phyloP scores from a whole-genome alignment of 2,329 filamentous ascomycete species.

The Ophiocordyceps camponoti-saundersi region DNA sequence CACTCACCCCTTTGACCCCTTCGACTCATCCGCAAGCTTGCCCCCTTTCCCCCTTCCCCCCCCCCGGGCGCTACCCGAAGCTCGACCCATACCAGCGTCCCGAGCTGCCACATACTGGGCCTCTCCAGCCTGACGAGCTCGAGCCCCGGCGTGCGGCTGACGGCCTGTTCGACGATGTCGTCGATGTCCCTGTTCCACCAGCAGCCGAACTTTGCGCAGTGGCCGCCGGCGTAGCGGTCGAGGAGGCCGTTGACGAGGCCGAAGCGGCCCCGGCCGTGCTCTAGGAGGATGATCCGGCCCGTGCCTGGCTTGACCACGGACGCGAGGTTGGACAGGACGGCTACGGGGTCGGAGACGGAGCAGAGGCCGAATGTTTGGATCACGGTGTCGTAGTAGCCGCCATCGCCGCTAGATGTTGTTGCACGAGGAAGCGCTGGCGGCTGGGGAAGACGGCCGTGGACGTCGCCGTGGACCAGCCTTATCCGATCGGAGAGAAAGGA shows the following conservation, averaged over 20 bases:
- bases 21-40: too few relatives aligned
- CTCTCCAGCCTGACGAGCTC: conserved; percentile 37
- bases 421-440: conserved; percentile 10
- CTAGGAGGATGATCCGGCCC: conserved; percentile 42
- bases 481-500: conserved; percentile 23
- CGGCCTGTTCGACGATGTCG: conserved; percentile 32
- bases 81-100: conserved; percentile 43
- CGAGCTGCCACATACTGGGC: conserved; percentile 34
- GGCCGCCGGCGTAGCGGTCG: conserved; percentile 34
- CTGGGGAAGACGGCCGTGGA: conserved; percentile 23
- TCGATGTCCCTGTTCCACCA: conserved; percentile 54
- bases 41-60: too few relatives aligned
- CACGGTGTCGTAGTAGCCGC: conserved; percentile 39
- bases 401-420: conserved; percentile 10
- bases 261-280: conserved; percentile 42
- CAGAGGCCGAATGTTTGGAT: conserved; percentile 50
- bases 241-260: conserved; percentile 36
- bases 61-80: conserved; percentile 19
- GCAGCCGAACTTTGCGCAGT: conserved; percentile 45
- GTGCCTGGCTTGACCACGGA: conserved; percentile 31
- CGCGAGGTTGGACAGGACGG: conserved; percentile 35
- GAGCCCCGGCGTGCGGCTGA: conserved; percentile 29
- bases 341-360: conserved; percentile 39
- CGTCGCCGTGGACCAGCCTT: conserved; percentile 31
- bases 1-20: too few relatives aligned